phyloP scores from a whole-genome alignment of 2,329 filamentous ascomycete genomes.

The Polytolypa hystricis region DNA sequence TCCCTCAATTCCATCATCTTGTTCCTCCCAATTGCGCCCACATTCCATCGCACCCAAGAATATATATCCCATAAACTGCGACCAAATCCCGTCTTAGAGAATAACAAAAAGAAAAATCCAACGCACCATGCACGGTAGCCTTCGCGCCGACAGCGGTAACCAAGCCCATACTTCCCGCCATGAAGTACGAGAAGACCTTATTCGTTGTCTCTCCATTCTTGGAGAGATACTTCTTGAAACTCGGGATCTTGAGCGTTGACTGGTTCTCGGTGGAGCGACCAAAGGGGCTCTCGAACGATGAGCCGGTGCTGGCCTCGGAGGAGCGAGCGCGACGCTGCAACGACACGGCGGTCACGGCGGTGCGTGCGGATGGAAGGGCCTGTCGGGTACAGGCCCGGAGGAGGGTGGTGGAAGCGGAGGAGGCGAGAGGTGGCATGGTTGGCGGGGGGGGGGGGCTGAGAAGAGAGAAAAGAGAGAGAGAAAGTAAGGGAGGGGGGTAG shows the following conservation, averaged over 20 bases:
- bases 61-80: conserved; percentile 2
- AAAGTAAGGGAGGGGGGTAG: conserved; percentile 12
- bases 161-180: conserved; percentile 92
- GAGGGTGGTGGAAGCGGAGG: conserved; percentile 53
- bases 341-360: conserved; percentile 26
- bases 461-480: conserved; percentile 15
- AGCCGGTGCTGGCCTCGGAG: conserved; percentile 19
- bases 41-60: conserved; percentile 1
- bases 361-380: conserved; percentile 33
- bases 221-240: conserved; percentile 79
- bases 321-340: conserved; percentile 28
- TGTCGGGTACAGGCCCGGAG: conserved; percentile 47
- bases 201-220: conserved; percentile 58
- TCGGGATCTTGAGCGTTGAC: conserved; percentile 63
- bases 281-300: conserved; percentile 47
- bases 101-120: conserved; percentile 7
- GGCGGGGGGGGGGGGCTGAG: conserved; percentile 19
- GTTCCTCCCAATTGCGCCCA: conserved; percentile 2
- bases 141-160: conserved; percentile 89
- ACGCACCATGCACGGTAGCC: conserved; percentile 92
- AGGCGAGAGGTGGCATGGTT: conserved; percentile 57
- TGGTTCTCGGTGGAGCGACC: conserved; percentile 34
- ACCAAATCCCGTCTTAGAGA: too few relatives aligned
- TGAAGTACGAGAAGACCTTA: conserved; percentile 93
- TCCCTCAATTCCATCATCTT: too few relatives aligned